Evolutionary conservation across 164 flowering plant genomes (phyloP).

Genomic region (Macadamia integrifolia): DNA sequence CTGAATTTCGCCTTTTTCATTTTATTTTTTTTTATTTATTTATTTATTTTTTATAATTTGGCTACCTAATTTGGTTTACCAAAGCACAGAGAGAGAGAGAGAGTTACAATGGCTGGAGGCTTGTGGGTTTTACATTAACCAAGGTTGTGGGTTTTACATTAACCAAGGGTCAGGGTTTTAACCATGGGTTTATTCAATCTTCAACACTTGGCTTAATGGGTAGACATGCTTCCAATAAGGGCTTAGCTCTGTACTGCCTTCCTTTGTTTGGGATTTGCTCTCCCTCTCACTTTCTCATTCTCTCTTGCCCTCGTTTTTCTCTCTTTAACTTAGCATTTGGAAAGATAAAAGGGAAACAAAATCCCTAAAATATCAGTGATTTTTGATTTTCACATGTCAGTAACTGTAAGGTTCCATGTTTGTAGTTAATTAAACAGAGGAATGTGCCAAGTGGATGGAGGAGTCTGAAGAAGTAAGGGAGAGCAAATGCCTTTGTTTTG

Average conservation of each 20-base stretch:
- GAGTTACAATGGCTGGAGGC: constrained; percentile 6
- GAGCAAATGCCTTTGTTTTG: no score
- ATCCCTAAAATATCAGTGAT: no score
- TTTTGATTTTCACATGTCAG: no score
- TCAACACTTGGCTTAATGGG: constrained; percentile 45
- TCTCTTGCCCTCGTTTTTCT: no score
- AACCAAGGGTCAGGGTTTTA: constrained; percentile 17
- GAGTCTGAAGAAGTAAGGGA: no score
- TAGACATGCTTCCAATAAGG: constrained; percentile 56
- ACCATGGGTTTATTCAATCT: constrained; percentile 24
- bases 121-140: not conserved
- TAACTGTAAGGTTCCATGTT: no score
- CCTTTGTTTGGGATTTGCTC: constrained; percentile 13
- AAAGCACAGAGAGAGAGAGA: constrained; percentile 24
- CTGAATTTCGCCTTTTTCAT: no score
- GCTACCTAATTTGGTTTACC: constrained; percentile 54
- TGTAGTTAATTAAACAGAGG: no score
- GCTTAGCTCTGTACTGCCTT: constrained; percentile 6
- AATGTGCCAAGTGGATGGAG: no score
- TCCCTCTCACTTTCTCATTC: constrained; percentile 5
- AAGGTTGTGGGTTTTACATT: not conserved
- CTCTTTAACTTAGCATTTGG: no score
- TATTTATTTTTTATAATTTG: constrained; percentile 15
- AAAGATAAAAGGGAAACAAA: no score
- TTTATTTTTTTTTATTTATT: not conserved